Evolutionary conservation across 2,329 filamentous ascomycete species (phyloP).

Genomic region (Kalmusia sp.): DNA sequence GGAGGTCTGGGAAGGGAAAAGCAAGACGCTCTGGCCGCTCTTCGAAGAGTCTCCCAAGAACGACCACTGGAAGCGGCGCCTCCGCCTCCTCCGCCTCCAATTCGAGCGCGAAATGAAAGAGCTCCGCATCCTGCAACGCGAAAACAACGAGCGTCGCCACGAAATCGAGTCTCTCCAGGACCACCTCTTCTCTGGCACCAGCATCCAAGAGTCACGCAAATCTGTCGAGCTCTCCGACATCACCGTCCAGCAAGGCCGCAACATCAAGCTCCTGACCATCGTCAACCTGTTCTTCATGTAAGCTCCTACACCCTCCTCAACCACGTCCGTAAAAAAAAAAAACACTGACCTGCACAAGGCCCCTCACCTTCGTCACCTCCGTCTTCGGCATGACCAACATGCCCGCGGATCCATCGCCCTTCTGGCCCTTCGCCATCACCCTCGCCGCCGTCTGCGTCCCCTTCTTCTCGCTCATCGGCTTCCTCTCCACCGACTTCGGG

Average conservation of each 20-base stretch:
- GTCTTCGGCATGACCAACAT: constrained; percentile 63
- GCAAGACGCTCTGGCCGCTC: constrained; percentile 64
- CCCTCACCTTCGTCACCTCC: constrained; percentile 67
- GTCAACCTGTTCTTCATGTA: constrained; percentile 66
- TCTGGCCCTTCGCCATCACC: constrained; percentile 51
- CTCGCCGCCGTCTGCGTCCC: constrained; percentile 52
- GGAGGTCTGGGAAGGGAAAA: constrained; percentile 64
- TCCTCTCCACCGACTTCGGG: constrained; percentile 51
- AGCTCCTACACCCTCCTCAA: background rate
- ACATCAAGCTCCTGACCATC: constrained; percentile 65
- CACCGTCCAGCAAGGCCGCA: constrained; percentile 65
- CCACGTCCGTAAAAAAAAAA: too few relatives aligned
- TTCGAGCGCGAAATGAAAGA: constrained; percentile 61
- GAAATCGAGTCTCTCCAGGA: constrained; percentile 66
- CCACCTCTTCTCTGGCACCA: constrained; percentile 69
- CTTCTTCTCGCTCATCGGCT: constrained; percentile 55
- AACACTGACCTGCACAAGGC: constrained; percentile 28
- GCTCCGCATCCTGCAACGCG: constrained; percentile 55
- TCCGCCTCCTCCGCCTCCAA: constrained; percentile 56
- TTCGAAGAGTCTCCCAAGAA: constrained; percentile 55
- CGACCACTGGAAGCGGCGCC: constrained; percentile 57
- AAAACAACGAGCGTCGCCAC: constrained; percentile 61
- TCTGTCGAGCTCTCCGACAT: constrained; percentile 63
- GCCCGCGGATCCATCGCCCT: constrained; percentile 42
- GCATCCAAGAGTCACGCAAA: constrained; percentile 66